Percentiles rank a stretch among this genome's conserved stretches.
These are phyloP conservation scores for Sarocladium oryzae DNA, from an alignment of 2,329 filamentous ascomycete species.

Conservation along the genomic window DNA sequence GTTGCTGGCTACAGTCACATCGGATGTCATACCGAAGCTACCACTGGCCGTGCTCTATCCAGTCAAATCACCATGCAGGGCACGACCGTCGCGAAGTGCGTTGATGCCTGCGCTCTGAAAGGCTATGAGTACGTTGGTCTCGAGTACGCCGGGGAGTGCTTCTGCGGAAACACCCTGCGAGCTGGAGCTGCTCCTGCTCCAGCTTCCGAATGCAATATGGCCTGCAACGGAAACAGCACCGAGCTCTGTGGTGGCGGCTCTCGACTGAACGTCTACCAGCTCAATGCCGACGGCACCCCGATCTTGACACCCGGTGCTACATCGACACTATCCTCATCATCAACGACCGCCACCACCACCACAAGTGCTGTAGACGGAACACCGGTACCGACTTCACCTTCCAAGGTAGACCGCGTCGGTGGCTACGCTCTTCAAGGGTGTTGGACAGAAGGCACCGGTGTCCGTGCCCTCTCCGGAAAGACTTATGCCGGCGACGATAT, in stretches of 20 bases:
- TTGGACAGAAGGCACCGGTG: conserved; percentile 26
- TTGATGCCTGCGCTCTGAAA: conserved; percentile 23
- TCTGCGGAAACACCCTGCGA: conserved; percentile 25
- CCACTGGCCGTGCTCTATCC: conserved; percentile 24
- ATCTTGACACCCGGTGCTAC: conserved; percentile 15
- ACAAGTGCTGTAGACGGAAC: conserved; percentile 6
- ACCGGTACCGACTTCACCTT: not conserved
- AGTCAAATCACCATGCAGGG: conserved; percentile 17
- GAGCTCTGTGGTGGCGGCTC: conserved; percentile 29
- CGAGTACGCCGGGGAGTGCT: conserved; percentile 35
- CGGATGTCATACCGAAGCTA: conserved; percentile 32
- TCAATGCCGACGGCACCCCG: conserved; percentile 11
- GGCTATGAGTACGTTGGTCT: conserved; percentile 27
- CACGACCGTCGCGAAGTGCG: conserved; percentile 26
- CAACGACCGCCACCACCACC: conserved; percentile 16
- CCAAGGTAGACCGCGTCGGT: not conserved
- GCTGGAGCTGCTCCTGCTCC: conserved; percentile 23
- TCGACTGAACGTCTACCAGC: conserved; percentile 29
- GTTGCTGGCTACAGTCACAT: conserved; percentile 28
- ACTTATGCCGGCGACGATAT: conserved; percentile 25
- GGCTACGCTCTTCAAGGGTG: conserved; percentile 24
- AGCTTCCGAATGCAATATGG: conserved; percentile 26
- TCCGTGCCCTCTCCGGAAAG: conserved; percentile 24
- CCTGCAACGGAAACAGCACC: conserved; percentile 25
- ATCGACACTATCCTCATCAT: conserved; percentile 21